phyloP scores from a whole-genome alignment of 176 grass and related monocot genomes.

The Olyra latifolia region DNA sequence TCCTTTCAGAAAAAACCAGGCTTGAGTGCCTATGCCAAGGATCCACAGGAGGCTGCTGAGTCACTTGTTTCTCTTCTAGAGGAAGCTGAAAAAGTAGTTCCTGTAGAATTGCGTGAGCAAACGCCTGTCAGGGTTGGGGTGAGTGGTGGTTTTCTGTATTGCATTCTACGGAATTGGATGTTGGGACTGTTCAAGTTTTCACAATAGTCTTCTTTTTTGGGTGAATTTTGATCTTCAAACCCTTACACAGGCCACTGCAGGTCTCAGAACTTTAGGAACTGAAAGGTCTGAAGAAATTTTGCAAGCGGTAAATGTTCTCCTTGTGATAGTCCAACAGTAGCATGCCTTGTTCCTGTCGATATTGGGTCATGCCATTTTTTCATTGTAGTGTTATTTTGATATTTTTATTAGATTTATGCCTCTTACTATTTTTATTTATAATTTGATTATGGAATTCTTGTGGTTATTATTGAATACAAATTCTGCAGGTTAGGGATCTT shows the following conservation, averaged over 20 bases:
- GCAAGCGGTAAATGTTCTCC: conserved; percentile 67
- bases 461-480: conserved; percentile 18
- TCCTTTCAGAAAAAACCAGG: conserved; percentile 72
- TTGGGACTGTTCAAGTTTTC: conserved; percentile 15
- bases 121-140: conserved; percentile 98
- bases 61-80: conserved; percentile 85
- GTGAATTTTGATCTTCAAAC: conserved; percentile 25
- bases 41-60: conserved; percentile 84
- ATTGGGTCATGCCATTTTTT: conserved; percentile 14
- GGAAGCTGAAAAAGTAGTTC: conserved; percentile 79
- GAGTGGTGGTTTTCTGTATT: conserved; percentile 35
- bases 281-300: conserved; percentile 92
- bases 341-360: conserved; percentile 27
- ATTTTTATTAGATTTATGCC: not conserved
- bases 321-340: conserved; percentile 23
- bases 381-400: conserved; percentile 17
- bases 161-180: not conserved
- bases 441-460: not conserved
- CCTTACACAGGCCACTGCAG: conserved; percentile 81
- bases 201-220: conserved; percentile 9
- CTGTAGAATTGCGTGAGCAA: conserved; percentile 58
- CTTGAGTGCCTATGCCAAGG: conserved; percentile 69
- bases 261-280: conserved; percentile 86
- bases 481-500: conserved; percentile 84
- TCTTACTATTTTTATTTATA: not conserved